phyloP scores from a whole-genome alignment of 106 monocot genomes.

The Platanthera guangdongensis region DNA sequence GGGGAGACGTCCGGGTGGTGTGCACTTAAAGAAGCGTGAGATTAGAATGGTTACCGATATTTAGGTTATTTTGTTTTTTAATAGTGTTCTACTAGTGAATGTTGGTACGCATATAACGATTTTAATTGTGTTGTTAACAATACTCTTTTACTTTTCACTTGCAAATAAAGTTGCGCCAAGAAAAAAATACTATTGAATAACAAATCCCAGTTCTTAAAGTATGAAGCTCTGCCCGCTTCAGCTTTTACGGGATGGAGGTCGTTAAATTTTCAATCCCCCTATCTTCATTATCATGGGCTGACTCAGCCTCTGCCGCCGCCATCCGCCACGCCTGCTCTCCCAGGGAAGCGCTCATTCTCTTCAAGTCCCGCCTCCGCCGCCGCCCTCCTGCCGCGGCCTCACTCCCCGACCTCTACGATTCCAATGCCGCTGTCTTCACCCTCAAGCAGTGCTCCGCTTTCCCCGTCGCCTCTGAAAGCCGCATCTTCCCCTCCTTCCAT shows the following conservation, averaged over 20 bases:
- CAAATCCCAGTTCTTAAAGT: too few species aligned
- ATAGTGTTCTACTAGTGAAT: too few species aligned
- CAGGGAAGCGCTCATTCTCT: slow-evolving; percentile 29
- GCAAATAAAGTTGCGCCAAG: too few species aligned
- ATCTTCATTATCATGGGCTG: neutral
- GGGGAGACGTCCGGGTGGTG: too few species aligned
- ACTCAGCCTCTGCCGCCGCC: slow-evolving; percentile 20
- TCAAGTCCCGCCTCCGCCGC: slow-evolving; percentile 11
- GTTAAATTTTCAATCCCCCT: neutral
- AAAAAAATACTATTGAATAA: too few species aligned
- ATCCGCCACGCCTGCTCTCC: slow-evolving; percentile 22
- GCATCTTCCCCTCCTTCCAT: slow-evolving; percentile 39
- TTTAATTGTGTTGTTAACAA: too few species aligned
- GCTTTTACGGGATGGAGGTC: neutral
- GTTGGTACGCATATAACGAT: too few species aligned
- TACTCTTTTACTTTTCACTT: too few species aligned
- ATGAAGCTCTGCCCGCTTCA: neutral
- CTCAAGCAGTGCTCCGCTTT: slow-evolving; percentile 37
- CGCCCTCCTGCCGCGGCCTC: neutral
- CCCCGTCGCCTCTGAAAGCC: slow-evolving; percentile 2
- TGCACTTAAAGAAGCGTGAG: too few species aligned
- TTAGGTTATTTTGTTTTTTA: too few species aligned
- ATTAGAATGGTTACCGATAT: too few species aligned
- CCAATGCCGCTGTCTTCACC: slow-evolving; percentile 40
- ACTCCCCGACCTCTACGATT: slow-evolving; percentile 6